Conservation (phyloP, 202 grass and related monocot genomes). For the Panicum virgatum region DNA sequence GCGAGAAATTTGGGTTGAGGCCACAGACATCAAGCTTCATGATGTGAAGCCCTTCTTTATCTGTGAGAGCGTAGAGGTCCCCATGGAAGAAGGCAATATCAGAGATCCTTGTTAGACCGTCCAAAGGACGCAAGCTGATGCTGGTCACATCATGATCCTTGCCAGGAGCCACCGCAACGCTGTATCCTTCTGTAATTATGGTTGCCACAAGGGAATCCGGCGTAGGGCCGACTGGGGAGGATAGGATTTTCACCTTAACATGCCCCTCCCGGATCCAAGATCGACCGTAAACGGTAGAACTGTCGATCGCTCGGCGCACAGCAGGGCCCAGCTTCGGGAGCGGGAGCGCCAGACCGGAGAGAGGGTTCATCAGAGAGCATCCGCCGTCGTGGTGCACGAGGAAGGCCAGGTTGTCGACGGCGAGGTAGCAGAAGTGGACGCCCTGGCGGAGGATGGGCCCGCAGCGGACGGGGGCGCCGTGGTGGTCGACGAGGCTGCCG, state of each 20-base stretch:
- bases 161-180: background rate
- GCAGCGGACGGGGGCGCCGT: background rate
- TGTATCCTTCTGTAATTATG: background rate
- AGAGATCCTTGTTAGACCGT: background rate
- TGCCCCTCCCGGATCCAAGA: background rate
- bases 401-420: constrained; percentile 1
- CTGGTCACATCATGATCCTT: background rate
- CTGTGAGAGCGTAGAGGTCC: background rate
- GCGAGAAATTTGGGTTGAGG: background rate
- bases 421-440: background rate
- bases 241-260: background rate
- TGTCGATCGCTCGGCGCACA: background rate
- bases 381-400: background rate
- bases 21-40: background rate
- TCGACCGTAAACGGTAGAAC: no score
- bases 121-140: background rate
- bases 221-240: background rate
- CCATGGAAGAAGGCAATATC: constrained; percentile 4
- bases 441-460: background rate
- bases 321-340: background rate
- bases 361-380: constrained; percentile 5
- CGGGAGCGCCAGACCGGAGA: background rate
- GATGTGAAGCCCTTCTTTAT: background rate
- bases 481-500: background rate
- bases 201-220: background rate